Evolutionary conservation across 2,329 filamentous ascomycete genomes (phyloP).

Genomic region (Ophiostoma piceae): DNA sequence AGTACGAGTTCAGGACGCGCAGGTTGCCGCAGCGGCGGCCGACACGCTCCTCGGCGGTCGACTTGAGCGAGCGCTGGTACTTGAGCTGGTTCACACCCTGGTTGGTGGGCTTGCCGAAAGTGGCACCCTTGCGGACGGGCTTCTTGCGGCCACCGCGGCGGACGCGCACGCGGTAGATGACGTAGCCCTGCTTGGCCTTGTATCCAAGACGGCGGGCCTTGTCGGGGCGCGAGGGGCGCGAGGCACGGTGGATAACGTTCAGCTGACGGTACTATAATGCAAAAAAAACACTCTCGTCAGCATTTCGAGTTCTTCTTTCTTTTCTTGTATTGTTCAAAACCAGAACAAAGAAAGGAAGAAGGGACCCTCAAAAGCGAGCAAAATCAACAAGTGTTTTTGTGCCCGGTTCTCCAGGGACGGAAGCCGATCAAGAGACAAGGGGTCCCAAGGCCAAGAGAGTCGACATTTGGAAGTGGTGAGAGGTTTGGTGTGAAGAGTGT

Average conservation of each 20-base stretch:
- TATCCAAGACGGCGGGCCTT: conserved; percentile 99
- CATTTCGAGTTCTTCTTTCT: conserved; percentile 14
- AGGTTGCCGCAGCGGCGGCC: conserved; percentile 98
- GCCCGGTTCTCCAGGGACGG: conserved; percentile 49
- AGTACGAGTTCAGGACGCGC: conserved; percentile 99
- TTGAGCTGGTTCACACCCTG: conserved; percentile 99
- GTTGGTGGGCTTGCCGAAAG: conserved; percentile 99
- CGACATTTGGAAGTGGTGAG: not conserved
- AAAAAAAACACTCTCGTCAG: conserved; percentile 95
- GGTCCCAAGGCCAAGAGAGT: conserved; percentile 17
- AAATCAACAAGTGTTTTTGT: conserved; percentile 90
- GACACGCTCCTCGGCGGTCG: conserved; percentile 99
- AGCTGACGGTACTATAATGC: conserved; percentile 91
- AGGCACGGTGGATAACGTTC: conserved; percentile 99
- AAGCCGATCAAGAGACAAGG: conserved; percentile 25
- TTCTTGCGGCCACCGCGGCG: conserved; percentile 98
- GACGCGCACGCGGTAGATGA: conserved; percentile 99
- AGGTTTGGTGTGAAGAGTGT: conserved; percentile 10
- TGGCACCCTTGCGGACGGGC: conserved; percentile 95
- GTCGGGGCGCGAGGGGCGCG: conserved; percentile 95
- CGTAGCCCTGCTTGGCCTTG: conserved; percentile 99
- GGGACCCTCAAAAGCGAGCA: conserved; percentile 21
- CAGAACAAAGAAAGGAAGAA: conserved; percentile 4
- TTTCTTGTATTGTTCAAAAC: not conserved
- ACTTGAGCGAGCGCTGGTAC: conserved; percentile 98